phyloP scores from a whole-genome alignment of 345 rosid genomes.

The Populus tremula region DNA sequence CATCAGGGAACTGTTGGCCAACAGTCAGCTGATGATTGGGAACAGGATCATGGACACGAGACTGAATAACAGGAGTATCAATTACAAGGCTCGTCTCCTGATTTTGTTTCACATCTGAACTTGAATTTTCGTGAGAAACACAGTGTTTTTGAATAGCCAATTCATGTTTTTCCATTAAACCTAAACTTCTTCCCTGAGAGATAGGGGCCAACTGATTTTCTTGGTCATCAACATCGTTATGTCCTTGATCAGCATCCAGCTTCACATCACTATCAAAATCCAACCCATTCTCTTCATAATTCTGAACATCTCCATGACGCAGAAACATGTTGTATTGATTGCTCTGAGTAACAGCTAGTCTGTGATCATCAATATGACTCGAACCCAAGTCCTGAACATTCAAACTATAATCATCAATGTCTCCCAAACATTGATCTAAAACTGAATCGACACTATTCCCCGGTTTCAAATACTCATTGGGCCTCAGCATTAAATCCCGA shows the following conservation, averaged over 20 bases:
- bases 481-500: not conserved
- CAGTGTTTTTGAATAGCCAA: constrained; percentile 13
- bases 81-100: constrained; percentile 29
- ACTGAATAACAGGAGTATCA: constrained; percentile 49
- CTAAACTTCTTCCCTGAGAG: constrained; percentile 14
- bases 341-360: not conserved
- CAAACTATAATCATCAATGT: constrained; percentile 7
- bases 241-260: constrained; percentile 10
- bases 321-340: constrained; percentile 17
- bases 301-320: constrained; percentile 3
- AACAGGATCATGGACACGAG: constrained; percentile 44
- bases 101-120: not conserved
- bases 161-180: constrained; percentile 9
- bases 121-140: constrained; percentile 12
- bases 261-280: constrained; percentile 21
- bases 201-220: constrained; percentile 9
- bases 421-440: not conserved
- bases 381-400: constrained; percentile 17
- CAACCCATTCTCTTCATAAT: constrained; percentile 8
- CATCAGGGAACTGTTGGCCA: constrained; percentile 94
- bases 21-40: constrained; percentile 55
- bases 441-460: not conserved
- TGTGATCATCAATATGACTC: constrained; percentile 1
- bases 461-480: not conserved
- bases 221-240: constrained; percentile 3